Conservation (phyloP, 352 stramenopile species). For the Sclerospora graminicola region DNA sequence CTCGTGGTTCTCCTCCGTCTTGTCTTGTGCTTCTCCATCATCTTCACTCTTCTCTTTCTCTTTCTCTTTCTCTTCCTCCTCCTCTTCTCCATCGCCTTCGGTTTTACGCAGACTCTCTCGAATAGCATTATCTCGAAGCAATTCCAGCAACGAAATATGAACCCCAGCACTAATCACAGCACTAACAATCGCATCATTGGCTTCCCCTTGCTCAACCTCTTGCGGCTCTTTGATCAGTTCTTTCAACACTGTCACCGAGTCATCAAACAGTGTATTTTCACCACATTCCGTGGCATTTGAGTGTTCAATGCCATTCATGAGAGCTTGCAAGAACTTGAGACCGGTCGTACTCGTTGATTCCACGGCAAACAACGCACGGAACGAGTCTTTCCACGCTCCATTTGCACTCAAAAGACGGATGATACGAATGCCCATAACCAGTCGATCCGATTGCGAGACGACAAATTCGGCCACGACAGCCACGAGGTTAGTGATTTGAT, state of each 20-base stretch:
- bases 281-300: constrained; percentile 20
- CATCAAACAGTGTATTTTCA: constrained; percentile 40
- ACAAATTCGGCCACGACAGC: constrained; percentile 65
- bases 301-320: constrained; percentile 44
- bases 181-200: constrained; percentile 51
- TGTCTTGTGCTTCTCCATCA: neutral
- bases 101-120: constrained; percentile 14
- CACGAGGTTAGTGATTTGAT: constrained; percentile 56
- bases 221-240: constrained; percentile 37
- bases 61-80: constrained; percentile 5
- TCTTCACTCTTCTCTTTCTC: constrained; percentile 6
- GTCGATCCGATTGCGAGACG: constrained; percentile 33
- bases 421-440: constrained; percentile 52
- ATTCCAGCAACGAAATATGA: constrained; percentile 54
- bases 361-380: constrained; percentile 52
- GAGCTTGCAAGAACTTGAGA: constrained; percentile 51
- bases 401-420: constrained; percentile 67
- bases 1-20: constrained; percentile 13
- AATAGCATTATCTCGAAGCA: constrained; percentile 31
- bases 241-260: constrained; percentile 47
- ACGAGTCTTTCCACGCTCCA: constrained; percentile 59
- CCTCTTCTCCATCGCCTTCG: constrained; percentile 2
- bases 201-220: constrained; percentile 17
- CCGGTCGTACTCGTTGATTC: constrained; percentile 43
- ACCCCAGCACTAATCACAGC: constrained; percentile 57